A percentile compares a stretch with the other conserved stretches of the same genome.
Conservation (phyloP, 805 yeast species). For the Saccharomycopsis lassenensis region DNA sequence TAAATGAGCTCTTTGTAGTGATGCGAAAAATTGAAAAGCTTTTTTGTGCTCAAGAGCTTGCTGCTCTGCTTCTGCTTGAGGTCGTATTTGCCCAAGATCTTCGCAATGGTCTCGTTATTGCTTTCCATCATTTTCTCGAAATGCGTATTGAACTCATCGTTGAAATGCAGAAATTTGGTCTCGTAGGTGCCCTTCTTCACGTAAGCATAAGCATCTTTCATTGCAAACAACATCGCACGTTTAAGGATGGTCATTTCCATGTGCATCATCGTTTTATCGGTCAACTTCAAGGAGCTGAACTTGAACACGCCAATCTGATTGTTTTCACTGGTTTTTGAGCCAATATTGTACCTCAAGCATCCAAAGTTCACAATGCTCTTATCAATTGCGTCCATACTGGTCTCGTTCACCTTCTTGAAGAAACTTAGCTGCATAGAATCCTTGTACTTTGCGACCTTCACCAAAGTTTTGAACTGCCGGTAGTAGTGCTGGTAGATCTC, state of each 20-base stretch:
- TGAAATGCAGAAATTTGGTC: constrained; percentile 9
- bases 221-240: constrained; percentile 41
- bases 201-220: constrained; percentile 22
- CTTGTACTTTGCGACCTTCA: constrained; percentile 5
- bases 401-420: too few species aligned
- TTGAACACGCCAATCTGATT: constrained; percentile 88
- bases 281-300: constrained; percentile 80
- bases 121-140: constrained; percentile 8
- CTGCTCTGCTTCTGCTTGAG: constrained; percentile 13
- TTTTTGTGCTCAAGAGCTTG: constrained; percentile 17
- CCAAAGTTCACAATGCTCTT: too few species aligned
- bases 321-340: too few species aligned
- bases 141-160: constrained; percentile 17
- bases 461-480: constrained; percentile 12
- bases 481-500: constrained; percentile 15
- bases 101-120: constrained; percentile 8
- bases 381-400: too few species aligned
- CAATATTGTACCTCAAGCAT: too few species aligned
- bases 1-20: constrained; percentile 15
- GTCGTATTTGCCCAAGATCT: constrained; percentile 15
- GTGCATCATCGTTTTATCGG: too few species aligned
- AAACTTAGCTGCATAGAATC: constrained; percentile 8
- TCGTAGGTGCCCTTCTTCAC: constrained; percentile 2
- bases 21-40: constrained; percentile 11
- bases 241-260: constrained; percentile 60